These are phyloP conservation scores for Puccinia hordei DNA, from an alignment of 1,284 basidiomycete species.

Conservation along the genomic window DNA sequence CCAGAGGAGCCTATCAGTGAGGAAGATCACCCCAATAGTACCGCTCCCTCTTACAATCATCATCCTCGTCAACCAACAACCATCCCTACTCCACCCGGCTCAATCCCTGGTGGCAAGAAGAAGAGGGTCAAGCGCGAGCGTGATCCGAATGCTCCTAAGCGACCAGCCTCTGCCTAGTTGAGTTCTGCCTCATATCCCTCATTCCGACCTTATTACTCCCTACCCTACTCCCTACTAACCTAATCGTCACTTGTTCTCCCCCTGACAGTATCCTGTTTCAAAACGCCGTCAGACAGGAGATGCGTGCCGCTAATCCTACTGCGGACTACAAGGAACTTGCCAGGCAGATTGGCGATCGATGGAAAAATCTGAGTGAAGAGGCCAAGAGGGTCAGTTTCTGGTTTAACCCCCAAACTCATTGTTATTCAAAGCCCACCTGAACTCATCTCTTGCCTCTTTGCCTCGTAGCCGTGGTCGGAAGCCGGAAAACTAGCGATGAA, in stretches of 20 bases:
- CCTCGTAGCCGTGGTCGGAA: slow-evolving; percentile 40
- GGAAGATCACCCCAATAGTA: neutral
- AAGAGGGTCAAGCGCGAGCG: slow-evolving; percentile 29
- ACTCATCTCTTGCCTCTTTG: neutral
- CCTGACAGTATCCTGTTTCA: slow-evolving; percentile 34
- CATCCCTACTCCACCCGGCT: slow-evolving; percentile 22
- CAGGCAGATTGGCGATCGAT: slow-evolving; percentile 71
- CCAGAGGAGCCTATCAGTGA: slow-evolving; percentile 23
- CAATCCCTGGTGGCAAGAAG: slow-evolving; percentile 17
- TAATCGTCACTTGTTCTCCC: too few relatives aligned
- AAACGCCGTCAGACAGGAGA: slow-evolving; percentile 57
- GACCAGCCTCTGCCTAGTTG: slow-evolving; percentile 48
- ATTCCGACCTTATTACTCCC: too few relatives aligned
- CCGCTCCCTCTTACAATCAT: neutral
- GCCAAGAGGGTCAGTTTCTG: slow-evolving; percentile 70
- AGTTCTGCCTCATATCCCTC: neutral
- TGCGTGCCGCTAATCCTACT: slow-evolving; percentile 69
- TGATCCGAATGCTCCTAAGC: slow-evolving; percentile 45
- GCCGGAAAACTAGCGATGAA: slow-evolving; percentile 41
- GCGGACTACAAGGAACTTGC: slow-evolving; percentile 75
- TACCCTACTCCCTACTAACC: neutral
- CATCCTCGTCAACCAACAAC: neutral
- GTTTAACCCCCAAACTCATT: neutral
- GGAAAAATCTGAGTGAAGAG: slow-evolving; percentile 70
- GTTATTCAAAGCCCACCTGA: neutral